A percentile compares a stretch with the other conserved stretches of the same genome.
phyloP scores from a whole-genome alignment of 441 rosid species.

The Erysimum cheiri region DNA sequence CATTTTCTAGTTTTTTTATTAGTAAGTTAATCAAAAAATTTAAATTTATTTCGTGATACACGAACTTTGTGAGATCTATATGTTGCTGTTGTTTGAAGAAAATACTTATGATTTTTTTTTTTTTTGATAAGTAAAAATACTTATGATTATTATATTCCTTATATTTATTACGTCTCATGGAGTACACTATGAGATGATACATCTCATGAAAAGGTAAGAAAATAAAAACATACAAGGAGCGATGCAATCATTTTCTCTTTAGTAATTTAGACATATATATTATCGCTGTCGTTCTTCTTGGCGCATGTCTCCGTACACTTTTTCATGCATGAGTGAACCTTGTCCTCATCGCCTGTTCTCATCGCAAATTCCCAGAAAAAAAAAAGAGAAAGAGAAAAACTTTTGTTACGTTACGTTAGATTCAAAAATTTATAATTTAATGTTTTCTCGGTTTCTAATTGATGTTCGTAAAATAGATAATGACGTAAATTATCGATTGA shows the following conservation, averaged over 20 bases:
- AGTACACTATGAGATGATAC: neutral
- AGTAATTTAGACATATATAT: neutral
- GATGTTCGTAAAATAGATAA: too few species aligned
- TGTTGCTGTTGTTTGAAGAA: neutral
- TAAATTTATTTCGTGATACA: neutral
- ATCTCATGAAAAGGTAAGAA: constrained; percentile 13
- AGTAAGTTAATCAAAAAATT: neutral
- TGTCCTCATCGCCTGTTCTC: neutral
- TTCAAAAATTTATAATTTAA: neutral
- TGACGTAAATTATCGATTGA: too few species aligned
- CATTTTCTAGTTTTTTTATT: neutral
- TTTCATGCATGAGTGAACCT: neutral
- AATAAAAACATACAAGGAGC: neutral
- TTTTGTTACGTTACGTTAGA: constrained; percentile 2
- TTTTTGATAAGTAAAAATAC: too few species aligned
- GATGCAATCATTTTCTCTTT: constrained; percentile 6
- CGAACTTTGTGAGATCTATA: neutral
- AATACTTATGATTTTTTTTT: neutral
- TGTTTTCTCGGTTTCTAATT: too few species aligned
- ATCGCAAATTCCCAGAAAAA: neutral
- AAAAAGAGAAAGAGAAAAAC: neutral
- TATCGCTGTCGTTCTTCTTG: neutral
- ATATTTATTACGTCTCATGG: constrained; percentile 10
- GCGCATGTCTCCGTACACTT: neutral
- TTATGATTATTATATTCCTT: neutral